phyloP scores from a whole-genome alignment of 129 eudicot species.

The Solidago caesia region DNA sequence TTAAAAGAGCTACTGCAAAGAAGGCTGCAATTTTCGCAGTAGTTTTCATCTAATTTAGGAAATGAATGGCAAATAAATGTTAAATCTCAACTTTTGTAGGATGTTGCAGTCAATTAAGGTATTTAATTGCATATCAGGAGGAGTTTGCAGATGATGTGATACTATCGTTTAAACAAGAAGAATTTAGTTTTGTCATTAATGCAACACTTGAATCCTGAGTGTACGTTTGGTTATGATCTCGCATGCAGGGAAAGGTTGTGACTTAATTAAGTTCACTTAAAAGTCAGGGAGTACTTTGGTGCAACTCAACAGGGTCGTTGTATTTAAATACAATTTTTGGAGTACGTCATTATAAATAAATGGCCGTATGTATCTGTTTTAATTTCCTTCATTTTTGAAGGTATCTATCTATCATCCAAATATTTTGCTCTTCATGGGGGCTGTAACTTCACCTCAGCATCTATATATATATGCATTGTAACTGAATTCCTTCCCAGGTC shows the following conservation, averaged over 20 bases:
- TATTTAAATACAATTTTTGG: not conserved
- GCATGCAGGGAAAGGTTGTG: no score
- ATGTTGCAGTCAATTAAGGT: not conserved
- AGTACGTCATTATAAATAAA: no score
- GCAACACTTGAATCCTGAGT: not conserved
- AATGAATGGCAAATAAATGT: not conserved
- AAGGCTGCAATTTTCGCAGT: not conserved
- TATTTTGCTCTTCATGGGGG: constrained; percentile 87
- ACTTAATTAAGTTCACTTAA: no score
- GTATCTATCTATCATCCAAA: constrained; percentile 80
- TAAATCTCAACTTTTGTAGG: not conserved
- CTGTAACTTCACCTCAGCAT: constrained; percentile 74
- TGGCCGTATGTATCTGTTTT: no score
- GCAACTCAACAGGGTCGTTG: no score
- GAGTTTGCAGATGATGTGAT: not conserved
- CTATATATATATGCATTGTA: constrained; percentile 88
- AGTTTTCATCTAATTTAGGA: not conserved
- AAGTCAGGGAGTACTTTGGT: no score
- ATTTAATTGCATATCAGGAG: not conserved
- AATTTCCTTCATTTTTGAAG: constrained; percentile 34
- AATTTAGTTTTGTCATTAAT: not conserved
- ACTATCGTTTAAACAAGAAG: not conserved
- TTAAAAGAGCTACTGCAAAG: no score
- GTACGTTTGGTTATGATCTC: no score
- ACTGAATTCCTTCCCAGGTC: constrained; percentile 90